Conservation (phyloP, 768 basidiomycete species). For the Rhizopogon rudus region DNA sequence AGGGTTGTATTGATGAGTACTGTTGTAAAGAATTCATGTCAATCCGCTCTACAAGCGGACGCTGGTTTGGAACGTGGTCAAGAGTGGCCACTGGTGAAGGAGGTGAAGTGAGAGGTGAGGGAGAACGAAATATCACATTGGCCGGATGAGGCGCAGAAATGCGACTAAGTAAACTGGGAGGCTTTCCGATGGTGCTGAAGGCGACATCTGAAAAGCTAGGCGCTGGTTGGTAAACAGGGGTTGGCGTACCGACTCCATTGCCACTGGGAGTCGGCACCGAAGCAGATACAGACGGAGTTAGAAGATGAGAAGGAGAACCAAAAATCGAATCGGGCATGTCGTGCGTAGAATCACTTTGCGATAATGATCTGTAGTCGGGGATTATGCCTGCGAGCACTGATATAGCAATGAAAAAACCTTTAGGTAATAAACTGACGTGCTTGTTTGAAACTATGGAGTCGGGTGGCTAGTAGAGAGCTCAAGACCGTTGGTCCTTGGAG, state of each 20-base stretch:
- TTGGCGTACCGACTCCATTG: not conserved
- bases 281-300: constrained; percentile 1
- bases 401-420: not conserved
- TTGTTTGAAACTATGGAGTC: not conserved
- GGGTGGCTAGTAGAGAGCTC: not conserved
- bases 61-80: not conserved
- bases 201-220: constrained; percentile 36
- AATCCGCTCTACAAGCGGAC: not conserved
- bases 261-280: not conserved
- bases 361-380: not conserved
- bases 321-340: constrained; percentile 24
- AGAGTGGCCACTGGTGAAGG: constrained; percentile 1
- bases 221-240: constrained; percentile 10
- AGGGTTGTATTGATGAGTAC: not conserved
- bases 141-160: constrained; percentile 33
- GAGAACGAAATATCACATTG: constrained; percentile 19
- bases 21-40: not conserved
- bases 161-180: constrained; percentile 47
- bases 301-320: constrained; percentile 20
- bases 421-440: not conserved
- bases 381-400: not conserved
- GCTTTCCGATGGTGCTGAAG: constrained; percentile 51
- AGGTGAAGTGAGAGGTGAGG: constrained; percentile 17
- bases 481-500: not conserved
- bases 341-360: not conserved